Evolutionary conservation across 2,329 filamentous ascomycete species (phyloP), one percentile per base, ranked within the genome.

Genomic region (Penicillium sumatraense): DNA sequence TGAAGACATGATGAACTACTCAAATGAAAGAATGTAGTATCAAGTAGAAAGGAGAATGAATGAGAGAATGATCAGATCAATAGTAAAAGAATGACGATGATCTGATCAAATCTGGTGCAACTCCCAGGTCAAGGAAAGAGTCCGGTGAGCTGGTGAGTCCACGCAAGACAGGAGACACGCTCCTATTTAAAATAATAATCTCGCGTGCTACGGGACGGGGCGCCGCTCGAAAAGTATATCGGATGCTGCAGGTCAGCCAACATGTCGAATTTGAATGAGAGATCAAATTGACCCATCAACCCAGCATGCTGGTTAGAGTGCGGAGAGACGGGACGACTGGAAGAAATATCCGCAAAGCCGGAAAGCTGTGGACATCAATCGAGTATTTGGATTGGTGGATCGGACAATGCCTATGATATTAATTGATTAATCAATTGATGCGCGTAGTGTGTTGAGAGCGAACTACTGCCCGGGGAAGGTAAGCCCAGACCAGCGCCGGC

Each of bases 221-320:
- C 56, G 51, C 63, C 53, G 56, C 56, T 56, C 35, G 14, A 47
- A 56, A 56, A 60, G 51, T 59, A 49, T 53, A 62, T 64, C 61
- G 54, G 52, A 44, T 10, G n/a, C 31, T 46, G 42, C 42, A 31
- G 42, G 27, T 46, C 42, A 46, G 24, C 21, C 50, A 61, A 61
- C 59, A 36, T 60, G 35, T 60, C 61, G 56, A 29, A 56, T 57
- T 51, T 44, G 21, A 36, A 44, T 35, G 41, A 54, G 29, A 38
- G 46, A 54, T 54, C 48, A 29, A 59, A 58, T 51, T 65, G 62
- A 64, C 52, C 52, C 44, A 59, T 64, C 60, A 57, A 57, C 50
- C 61, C 58, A 35, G 42, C 24, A 55, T 49, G 24, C 29, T 49
- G 51, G 58, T 60, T 62, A 65, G 26, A 44, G 40, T 44, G 40